These are phyloP conservation scores for Geranium rotundifolium DNA, from an alignment of 345 rosid species.

Conservation along the genomic window DNA sequence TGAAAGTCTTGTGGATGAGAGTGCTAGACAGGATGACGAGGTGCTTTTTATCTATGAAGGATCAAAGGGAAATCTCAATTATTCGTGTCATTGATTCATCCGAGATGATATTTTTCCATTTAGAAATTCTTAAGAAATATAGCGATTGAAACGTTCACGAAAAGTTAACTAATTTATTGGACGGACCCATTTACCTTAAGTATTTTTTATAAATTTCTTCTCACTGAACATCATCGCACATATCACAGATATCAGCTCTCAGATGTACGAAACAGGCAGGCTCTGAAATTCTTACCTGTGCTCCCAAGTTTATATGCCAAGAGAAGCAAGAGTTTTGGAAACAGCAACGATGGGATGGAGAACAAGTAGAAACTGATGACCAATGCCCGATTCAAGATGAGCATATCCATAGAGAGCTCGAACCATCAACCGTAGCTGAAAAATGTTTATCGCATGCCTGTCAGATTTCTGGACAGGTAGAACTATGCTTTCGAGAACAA, in stretches of 20 bases:
- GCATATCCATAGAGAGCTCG: conserved; percentile 12
- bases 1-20: no score
- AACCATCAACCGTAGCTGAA: conserved; percentile 10
- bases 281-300: conserved; percentile 27
- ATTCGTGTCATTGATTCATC: no score
- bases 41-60: no score
- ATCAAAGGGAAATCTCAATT: no score
- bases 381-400: conserved; percentile 37
- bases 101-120: no score
- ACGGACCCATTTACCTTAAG: neutral
- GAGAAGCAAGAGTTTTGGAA: conserved; percentile 23
- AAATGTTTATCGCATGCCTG: conserved; percentile 10
- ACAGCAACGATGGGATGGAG: conserved; percentile 19
- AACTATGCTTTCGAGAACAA: conserved; percentile 4
- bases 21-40: no score
- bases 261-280: conserved; percentile 27
- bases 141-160: neutral
- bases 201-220: neutral
- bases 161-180: no score
- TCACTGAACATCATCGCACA: neutral
- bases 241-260: conserved; percentile 28
- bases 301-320: conserved; percentile 25
- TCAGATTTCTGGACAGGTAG: conserved; percentile 26
- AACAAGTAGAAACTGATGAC: conserved; percentile 16
- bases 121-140: no score